Evolutionary conservation across 2,329 filamentous ascomycete species (phyloP).

Genomic region (Aspergillus ustus): DNA sequence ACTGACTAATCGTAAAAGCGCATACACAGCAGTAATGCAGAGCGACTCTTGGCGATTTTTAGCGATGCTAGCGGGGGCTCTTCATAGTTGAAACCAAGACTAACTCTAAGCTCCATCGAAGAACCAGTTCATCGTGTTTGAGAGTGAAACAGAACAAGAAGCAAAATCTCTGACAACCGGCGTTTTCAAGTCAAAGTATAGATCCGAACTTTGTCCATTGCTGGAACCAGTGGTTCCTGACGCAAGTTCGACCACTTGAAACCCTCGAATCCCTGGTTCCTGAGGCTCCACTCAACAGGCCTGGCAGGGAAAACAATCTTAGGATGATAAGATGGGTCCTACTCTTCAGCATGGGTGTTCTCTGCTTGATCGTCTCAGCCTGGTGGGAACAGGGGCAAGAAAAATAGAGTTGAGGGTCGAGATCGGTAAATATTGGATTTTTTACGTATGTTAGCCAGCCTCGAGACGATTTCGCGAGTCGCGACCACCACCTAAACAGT

Average conservation of each 20-base stretch:
- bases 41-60: background rate
- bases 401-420: background rate
- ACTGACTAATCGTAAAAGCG: background rate
- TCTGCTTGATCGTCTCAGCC: constrained; percentile 8
- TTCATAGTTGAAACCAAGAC: constrained; percentile 4
- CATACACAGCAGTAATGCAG: background rate
- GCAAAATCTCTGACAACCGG: constrained; percentile 8
- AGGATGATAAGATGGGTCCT: constrained; percentile 11
- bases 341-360: background rate
- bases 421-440: constrained; percentile 2
- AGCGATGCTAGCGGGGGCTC: background rate
- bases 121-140: background rate
- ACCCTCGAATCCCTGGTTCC: constrained; percentile 17
- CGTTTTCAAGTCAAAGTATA: background rate
- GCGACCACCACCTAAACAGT: background rate
- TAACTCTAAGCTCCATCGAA: background rate
- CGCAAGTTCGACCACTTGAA: constrained; percentile 11
- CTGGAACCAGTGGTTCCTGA: constrained; percentile 23
- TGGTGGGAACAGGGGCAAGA: constrained; percentile 1
- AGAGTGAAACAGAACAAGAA: constrained; percentile 9
- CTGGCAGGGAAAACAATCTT: background rate
- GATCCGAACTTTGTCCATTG: constrained; percentile 18
- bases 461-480: background rate
- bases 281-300: constrained; percentile 15
- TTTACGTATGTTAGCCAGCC: background rate